Evolutionary conservation across 208 protist genomes (phyloP).

Genomic region (Borovskyia barvae): DNA sequence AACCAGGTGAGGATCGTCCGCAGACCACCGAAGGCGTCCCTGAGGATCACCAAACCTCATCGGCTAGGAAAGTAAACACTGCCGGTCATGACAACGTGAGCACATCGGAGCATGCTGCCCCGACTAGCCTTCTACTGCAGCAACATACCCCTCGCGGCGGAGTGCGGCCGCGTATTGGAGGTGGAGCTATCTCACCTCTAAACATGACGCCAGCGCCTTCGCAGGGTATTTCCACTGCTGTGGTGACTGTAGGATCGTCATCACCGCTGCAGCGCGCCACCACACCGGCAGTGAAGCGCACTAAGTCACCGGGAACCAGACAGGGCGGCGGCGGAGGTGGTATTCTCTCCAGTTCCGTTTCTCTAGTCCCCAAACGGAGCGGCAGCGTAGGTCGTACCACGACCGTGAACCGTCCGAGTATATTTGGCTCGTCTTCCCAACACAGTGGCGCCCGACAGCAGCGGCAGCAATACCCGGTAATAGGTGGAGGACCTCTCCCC

Average conservation of each 20-base stretch:
- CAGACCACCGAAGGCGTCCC: neutral
- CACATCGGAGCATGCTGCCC: too few species aligned
- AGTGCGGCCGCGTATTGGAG: slow-evolving; percentile 5
- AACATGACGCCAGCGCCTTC: too few species aligned
- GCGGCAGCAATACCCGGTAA: slow-evolving; percentile 3
- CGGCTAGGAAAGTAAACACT: too few species aligned
- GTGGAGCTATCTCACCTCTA: too few species aligned
- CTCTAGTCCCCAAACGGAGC: slow-evolving; percentile 23
- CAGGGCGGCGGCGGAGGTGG: neutral
- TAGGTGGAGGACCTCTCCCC: too few species aligned
- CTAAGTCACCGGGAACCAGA: slow-evolving; percentile 10
- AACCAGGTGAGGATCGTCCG: neutral
- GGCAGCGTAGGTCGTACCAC: slow-evolving; percentile 34
- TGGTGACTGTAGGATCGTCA: neutral
- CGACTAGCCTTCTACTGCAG: too few species aligned
- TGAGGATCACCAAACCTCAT: neutral
- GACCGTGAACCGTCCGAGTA: slow-evolving; percentile 26
- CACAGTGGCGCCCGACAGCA: slow-evolving; percentile 2
- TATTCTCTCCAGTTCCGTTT: neutral
- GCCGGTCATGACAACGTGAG: too few species aligned
- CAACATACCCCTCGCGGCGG: slow-evolving; percentile 10
- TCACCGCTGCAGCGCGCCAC: slow-evolving; percentile 1
- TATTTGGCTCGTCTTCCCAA: slow-evolving; percentile 12
- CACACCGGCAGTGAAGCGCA: slow-evolving; percentile 1
- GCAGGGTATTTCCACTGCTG: slow-evolving; percentile 2